phyloP scores from a whole-genome alignment of 305 asterid genomes.

The Fraxinus floribunda region DNA sequence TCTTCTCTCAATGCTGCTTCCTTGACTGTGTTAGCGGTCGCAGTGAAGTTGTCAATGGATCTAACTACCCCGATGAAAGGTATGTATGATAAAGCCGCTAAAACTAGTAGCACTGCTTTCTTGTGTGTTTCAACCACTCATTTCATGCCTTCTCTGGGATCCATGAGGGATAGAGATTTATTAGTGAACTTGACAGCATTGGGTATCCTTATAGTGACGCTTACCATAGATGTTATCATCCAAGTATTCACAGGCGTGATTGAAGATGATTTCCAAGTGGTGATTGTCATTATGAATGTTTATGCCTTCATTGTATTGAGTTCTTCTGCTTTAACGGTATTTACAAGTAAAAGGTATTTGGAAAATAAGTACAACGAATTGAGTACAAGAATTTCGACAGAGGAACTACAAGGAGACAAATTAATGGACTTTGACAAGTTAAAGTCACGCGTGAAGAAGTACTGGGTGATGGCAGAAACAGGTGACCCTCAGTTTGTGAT shows the following conservation, averaged over 20 bases:
- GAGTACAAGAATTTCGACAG: neutral
- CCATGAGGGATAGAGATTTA: neutral
- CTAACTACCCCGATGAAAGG: neutral
- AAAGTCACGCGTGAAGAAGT: neutral
- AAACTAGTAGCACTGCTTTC: constrained; percentile 2
- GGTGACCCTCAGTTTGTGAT: constrained; percentile 27
- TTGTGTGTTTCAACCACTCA: constrained; percentile 13
- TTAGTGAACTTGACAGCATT: neutral
- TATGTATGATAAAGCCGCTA: neutral
- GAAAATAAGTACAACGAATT: constrained; percentile 2
- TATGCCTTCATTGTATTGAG: constrained; percentile 1
- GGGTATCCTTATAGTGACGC: constrained; percentile 21
- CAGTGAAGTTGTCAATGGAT: constrained; percentile 23
- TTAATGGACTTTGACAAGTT: neutral
- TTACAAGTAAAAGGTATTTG: neutral
- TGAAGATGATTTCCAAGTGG: neutral
- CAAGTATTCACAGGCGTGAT: neutral
- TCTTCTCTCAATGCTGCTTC: constrained; percentile 21
- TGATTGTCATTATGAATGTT: neutral
- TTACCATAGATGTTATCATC: constrained; percentile 13
- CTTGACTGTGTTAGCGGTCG: neutral
- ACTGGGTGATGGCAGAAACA: constrained; percentile 23
- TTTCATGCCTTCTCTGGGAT: constrained; percentile 14
- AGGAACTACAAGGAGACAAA: neutral
- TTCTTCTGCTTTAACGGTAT: constrained; percentile 13